These are phyloP conservation scores for Calonectria crousiana DNA, from an alignment of 2,329 filamentous ascomycete genomes.

Conservation along the genomic window DNA sequence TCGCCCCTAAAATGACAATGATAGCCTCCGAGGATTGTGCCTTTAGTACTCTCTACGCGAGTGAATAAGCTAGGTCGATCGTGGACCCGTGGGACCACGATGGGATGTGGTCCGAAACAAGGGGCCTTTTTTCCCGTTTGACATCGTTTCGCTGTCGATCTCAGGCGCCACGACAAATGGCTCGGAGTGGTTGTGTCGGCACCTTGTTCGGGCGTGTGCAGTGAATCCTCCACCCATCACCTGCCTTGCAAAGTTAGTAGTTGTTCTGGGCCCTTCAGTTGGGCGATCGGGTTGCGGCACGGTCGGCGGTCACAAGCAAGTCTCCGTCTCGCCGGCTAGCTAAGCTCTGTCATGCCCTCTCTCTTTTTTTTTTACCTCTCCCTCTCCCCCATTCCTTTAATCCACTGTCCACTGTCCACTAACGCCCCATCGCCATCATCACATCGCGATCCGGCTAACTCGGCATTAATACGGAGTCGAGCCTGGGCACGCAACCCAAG, in stretches of 20 bases:
- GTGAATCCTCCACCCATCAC: not conserved
- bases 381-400: not conserved
- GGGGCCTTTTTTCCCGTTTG: not conserved
- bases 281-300: not conserved
- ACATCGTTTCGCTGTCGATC: not conserved
- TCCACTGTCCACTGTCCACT: too few species aligned
- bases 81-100: not conserved
- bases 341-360: not conserved
- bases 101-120: not conserved
- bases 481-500: not conserved
- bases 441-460: not conserved
- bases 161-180: not conserved
- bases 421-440: not conserved
- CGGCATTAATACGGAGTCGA: not conserved
- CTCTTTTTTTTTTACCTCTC: not conserved
- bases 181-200: not conserved
- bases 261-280: not conserved
- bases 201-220: not conserved
- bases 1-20: not conserved
- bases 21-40: not conserved
- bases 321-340: not conserved
- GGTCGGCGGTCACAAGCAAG: not conserved
- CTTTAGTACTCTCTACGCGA: not conserved
- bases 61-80: not conserved
- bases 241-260: constrained; percentile 1